phyloP scores from a whole-genome alignment of 208 protist species.

The Tritrichomonas foetus region DNA sequence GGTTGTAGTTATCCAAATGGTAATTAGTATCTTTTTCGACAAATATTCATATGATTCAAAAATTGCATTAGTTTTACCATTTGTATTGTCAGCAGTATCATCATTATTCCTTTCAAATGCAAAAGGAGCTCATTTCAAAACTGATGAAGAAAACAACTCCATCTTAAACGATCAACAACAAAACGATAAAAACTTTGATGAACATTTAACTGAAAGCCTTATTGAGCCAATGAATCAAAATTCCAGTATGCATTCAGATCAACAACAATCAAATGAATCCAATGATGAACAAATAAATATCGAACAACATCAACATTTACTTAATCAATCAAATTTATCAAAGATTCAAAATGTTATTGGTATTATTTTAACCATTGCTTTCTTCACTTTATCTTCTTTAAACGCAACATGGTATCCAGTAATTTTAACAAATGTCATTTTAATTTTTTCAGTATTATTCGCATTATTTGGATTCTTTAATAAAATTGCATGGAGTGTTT shows the following conservation, averaged over 20 bases:
- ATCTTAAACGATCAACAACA: no score
- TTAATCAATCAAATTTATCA: background rate
- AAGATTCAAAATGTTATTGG: background rate
- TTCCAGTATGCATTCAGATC: no score
- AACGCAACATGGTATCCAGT: background rate
- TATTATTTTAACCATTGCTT: background rate
- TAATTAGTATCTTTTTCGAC: background rate
- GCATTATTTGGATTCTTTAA: background rate
- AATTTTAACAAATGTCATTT: background rate
- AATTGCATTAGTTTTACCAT: background rate
- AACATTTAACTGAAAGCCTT: no score
- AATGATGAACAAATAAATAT: no score
- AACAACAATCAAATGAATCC: no score
- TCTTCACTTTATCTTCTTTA: background rate
- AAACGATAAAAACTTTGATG: no score
- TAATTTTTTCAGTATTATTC: background rate
- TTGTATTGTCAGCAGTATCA: background rate
- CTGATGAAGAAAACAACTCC: no score
- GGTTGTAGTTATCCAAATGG: background rate
- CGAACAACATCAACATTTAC: no score
- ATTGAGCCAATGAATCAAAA: no score
- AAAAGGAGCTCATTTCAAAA: no score
- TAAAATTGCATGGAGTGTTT: background rate
- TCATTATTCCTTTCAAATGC: background rate
- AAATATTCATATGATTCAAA: background rate